Evolutionary conservation across 2,329 filamentous ascomycete species (phyloP), one percentile per base, ranked within the genome.

Genomic region (Xylariaceae sp.): DNA sequence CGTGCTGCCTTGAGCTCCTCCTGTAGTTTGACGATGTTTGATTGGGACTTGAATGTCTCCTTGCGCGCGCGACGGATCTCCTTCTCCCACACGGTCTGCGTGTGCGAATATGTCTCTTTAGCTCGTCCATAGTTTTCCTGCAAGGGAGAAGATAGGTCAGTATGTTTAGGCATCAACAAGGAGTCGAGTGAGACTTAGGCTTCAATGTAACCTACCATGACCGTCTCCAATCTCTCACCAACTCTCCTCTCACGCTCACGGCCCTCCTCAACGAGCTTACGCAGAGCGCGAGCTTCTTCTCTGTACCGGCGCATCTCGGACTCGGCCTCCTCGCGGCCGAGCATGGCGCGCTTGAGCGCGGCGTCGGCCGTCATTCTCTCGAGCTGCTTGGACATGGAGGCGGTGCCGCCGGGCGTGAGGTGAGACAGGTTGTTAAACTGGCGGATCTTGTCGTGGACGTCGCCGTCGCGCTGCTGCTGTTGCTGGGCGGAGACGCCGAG

Each of bases 11-110:
- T 90, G 64, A 89, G 79, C 67, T 90, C 87, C 67, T 90, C 88
- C 70, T 90, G 87, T n/a, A 88, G 71, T 70, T 89, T 89, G 67
- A 90, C 82, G 37, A 87, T 80, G 9, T 77, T 74, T 2, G 87
- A 89, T 66, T 89, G 86, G n/a, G 83, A 82, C 70, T 89, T 90
- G 79, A 89, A 90, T 2, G 85, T 85, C 67, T 90, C 88, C 67
- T 90, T 90, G 53, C 86, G 79, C 8, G 83, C 81, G 58, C 84
- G 80, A 57, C 87, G 82, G 49, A 89, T 85, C 71, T 90, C 88
- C 71, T 90, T 90, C 68, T 90, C 88, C 82, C 87, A 90, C 8
- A 88, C 74, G 17, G 83, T 76, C 72, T 87, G 83, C 8, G 84
- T 86, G 69, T 88, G 84, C 45, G 82, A 80, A 66, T 88, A 81